Base-by-base conservation (phyloP, 2,329 filamentous ascomycete genomes). In the Periconia macrospinosa region DNA sequence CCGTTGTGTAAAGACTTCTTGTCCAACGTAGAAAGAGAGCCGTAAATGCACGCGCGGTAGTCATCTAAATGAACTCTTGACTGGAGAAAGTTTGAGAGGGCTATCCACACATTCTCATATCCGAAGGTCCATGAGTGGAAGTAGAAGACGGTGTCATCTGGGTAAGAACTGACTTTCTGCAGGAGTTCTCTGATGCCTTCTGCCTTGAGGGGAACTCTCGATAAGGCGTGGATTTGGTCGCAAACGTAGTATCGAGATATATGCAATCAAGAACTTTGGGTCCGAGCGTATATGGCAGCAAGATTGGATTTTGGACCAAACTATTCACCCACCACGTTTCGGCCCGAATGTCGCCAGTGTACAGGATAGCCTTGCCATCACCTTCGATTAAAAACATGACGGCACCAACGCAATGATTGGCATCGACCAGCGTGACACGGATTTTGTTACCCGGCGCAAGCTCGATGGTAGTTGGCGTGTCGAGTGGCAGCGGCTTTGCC, bases 371-470 rank as follows among this genome's bases (percentile, higher is more conserved):
- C 56, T 86, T 90, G 0, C 80, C 81, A 49, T 84, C 74, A 1
- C 85, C 86, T 74, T 97, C 90, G 27, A 97, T 88, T 17, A 97
- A 78, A 67, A 97, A 97, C 91, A 96, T 96, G 17, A 94, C 91
- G 17, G 91, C 87, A 0, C 93, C 92, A 0, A 88, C 83, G 64
- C 93, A 97, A 69, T 97, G 93, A 63, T 97, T 97, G 1, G 93
- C 92, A 76, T 96, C 89, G 48, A 97, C 84, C 0, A 97, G 79
- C 0, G 92, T 97, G 17, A 96, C 90, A 45, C 86, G 85, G 20
- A 97, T 85, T n/a, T 75, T 77, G 45, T 83, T 81, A 1, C 84
- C 83, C 0, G 87, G 90, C 1, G 79, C 80, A 2, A 97, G 79
- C 65, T 96, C 90, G 45, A 97, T 84, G 3, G 77, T 74, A 0